Evolutionary conservation across 805 yeast genomes (phyloP).

Genomic region (Kazachstania psychrophila): DNA sequence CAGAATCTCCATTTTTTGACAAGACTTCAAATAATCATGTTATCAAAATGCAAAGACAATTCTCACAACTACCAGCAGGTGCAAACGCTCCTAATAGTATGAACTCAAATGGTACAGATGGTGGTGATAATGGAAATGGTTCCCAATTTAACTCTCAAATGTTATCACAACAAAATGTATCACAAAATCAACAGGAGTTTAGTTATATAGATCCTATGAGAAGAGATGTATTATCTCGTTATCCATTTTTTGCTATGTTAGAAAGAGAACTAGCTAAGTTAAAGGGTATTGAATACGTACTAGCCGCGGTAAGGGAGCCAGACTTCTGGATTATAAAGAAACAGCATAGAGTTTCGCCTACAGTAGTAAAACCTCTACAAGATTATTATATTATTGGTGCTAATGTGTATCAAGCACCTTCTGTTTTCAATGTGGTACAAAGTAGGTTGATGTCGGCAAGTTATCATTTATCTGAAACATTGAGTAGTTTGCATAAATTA

Average conservation of each 20-base stretch:
- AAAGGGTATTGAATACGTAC: conserved; percentile 78
- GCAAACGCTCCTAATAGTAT: not conserved
- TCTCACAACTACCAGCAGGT: conserved; percentile 23
- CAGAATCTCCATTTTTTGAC: conserved; percentile 92
- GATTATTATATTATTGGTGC: conserved; percentile 89
- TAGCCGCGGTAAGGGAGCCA: conserved; percentile 71
- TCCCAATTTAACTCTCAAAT: not conserved
- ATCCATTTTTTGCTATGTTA: conserved; percentile 30
- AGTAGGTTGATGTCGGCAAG: conserved; percentile 53
- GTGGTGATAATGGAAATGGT: not conserved
- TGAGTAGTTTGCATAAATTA: conserved; percentile 38
- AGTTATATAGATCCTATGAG: conserved; percentile 18
- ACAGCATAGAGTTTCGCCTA: conserved; percentile 53
- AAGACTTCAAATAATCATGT: conserved; percentile 91
- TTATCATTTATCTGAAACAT: conserved; percentile 36
- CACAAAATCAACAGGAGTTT: conserved; percentile 9
- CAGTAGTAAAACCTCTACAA: conserved; percentile 38
- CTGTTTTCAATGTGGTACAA: conserved; percentile 59
- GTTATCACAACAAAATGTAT: conserved; percentile 5
- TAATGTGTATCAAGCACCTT: conserved; percentile 85
- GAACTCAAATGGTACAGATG: not conserved
- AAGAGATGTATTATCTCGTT: conserved; percentile 16
- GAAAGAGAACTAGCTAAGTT: conserved; percentile 60
- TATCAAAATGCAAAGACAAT: conserved; percentile 89
- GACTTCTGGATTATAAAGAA: conserved; percentile 88